Percentiles rank a stretch among this genome's conserved stretches.
These are phyloP conservation scores for Pyricularia grisea DNA, from an alignment of 2,329 filamentous ascomycete species.

Conservation along the genomic window DNA sequence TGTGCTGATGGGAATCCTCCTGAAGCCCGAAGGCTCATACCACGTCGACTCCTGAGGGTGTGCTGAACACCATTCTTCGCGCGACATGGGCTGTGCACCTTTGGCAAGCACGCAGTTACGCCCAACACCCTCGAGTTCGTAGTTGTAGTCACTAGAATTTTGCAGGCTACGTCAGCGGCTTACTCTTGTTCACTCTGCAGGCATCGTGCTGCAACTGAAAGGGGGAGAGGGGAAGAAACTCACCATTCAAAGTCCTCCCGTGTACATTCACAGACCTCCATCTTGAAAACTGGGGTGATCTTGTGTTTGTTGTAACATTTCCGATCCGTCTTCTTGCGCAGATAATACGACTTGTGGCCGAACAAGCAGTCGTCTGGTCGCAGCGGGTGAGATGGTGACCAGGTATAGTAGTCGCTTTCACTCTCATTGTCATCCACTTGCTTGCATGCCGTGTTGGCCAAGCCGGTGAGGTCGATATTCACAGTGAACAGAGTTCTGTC, in stretches of 20 bases:
- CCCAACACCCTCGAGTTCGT: slow-evolving; percentile 66
- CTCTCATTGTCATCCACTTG: slow-evolving; percentile 48
- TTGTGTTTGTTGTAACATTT: slow-evolving; percentile 75
- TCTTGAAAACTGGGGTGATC: slow-evolving; percentile 61
- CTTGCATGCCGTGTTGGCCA: slow-evolving; percentile 65
- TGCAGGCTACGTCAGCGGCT: neutral
- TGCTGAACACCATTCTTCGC: slow-evolving; percentile 39
- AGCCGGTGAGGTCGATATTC: slow-evolving; percentile 80
- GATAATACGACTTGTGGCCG: slow-evolving; percentile 79
- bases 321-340: slow-evolving; percentile 74
- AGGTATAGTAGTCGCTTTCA: slow-evolving; percentile 69
- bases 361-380: slow-evolving; percentile 79
- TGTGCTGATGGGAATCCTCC: slow-evolving; percentile 80
- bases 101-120: slow-evolving; percentile 63
- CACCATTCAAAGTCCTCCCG: slow-evolving; percentile 89
- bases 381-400: slow-evolving; percentile 75
- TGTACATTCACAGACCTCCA: slow-evolving; percentile 74
- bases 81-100: slow-evolving; percentile 54
- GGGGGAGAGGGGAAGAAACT: slow-evolving; percentile 19
- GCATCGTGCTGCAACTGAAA: neutral
- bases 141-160: slow-evolving; percentile 75
- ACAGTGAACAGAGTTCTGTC: slow-evolving; percentile 55
- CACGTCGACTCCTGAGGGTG: slow-evolving; percentile 67
- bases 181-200: neutral
- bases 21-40: slow-evolving; percentile 79